Evolutionary conservation across 805 yeast genomes (phyloP).

Genomic region (Helenozyma baotianmanensis): DNA sequence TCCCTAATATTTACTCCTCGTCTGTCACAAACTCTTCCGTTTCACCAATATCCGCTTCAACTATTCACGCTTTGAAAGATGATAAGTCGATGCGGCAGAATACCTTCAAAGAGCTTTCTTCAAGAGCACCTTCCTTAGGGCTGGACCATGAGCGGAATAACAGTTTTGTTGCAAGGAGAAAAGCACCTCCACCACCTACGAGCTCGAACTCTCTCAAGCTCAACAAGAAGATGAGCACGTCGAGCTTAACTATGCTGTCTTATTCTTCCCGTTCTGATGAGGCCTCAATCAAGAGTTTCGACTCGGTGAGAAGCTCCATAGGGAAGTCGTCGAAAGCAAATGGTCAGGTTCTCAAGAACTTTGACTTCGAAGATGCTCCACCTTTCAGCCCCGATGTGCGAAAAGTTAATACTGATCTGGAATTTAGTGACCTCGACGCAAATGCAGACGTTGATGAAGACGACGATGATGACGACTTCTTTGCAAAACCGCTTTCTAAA

Average conservation of each 20-base stretch:
- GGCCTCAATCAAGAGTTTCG: conserved; percentile 7
- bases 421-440: no score
- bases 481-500: conserved; percentile 7
- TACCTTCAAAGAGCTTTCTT: neutral
- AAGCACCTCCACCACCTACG: conserved; percentile 66
- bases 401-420: no score
- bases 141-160: conserved; percentile 11
- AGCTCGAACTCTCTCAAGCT: conserved; percentile 12
- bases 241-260: conserved; percentile 5
- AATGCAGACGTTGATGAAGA: conserved; percentile 2
- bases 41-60: conserved; percentile 36
- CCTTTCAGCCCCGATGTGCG: conserved; percentile 1
- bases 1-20: conserved; percentile 17
- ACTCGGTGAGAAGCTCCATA: conserved; percentile 10
- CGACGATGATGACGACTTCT: conserved; percentile 11
- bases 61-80: conserved; percentile 26
- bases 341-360: conserved; percentile 59
- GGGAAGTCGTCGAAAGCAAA: neutral
- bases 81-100: conserved; percentile 3
- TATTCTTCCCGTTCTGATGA: conserved; percentile 5
- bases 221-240: conserved; percentile 11
- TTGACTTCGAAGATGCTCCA: conserved; percentile 76
- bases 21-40: conserved; percentile 14
- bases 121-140: conserved; percentile 5
- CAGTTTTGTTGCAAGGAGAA: conserved; percentile 60